These are phyloP conservation scores for Ricinus communis DNA, from an alignment of 345 rosid species.

Conservation along the genomic window DNA sequence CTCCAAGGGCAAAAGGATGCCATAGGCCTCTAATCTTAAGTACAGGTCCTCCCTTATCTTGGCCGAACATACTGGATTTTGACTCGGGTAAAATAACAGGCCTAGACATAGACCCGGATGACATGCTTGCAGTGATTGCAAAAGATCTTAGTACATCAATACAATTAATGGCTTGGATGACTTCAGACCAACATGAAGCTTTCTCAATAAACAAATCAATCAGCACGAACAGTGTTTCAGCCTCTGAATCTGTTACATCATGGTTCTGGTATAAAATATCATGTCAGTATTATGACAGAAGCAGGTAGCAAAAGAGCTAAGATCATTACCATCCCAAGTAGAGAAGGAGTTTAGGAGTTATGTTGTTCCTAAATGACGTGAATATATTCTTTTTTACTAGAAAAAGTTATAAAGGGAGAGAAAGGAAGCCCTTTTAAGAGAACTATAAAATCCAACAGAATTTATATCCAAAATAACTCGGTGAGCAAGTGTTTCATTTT, in stretches of 20 bases:
- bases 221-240: slow-evolving; percentile 71
- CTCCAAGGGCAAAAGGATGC: slow-evolving; percentile 88
- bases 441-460: not conserved
- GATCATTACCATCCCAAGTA: not conserved
- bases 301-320: not conserved
- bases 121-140: slow-evolving; percentile 57
- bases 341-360: not conserved
- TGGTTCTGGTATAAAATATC: slow-evolving; percentile 56
- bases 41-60: slow-evolving; percentile 50
- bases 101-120: slow-evolving; percentile 63
- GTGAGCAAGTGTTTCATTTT: not conserved
- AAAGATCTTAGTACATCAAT: slow-evolving; percentile 78
- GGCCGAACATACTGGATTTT: slow-evolving; percentile 28
- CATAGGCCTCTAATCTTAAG: slow-evolving; percentile 76
- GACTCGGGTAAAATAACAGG: slow-evolving; percentile 62
- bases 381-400: not conserved
- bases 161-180: slow-evolving; percentile 68
- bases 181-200: slow-evolving; percentile 75
- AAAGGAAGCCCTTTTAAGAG: not conserved
- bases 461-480: not conserved
- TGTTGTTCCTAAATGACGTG: not conserved
- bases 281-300: slow-evolving; percentile 18
- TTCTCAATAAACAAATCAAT: slow-evolving; percentile 76
- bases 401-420: not conserved
- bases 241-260: slow-evolving; percentile 65